Evolutionary conservation across 176 grass and related monocot genomes (phyloP).

Genomic region (Cocos nucifera): DNA sequence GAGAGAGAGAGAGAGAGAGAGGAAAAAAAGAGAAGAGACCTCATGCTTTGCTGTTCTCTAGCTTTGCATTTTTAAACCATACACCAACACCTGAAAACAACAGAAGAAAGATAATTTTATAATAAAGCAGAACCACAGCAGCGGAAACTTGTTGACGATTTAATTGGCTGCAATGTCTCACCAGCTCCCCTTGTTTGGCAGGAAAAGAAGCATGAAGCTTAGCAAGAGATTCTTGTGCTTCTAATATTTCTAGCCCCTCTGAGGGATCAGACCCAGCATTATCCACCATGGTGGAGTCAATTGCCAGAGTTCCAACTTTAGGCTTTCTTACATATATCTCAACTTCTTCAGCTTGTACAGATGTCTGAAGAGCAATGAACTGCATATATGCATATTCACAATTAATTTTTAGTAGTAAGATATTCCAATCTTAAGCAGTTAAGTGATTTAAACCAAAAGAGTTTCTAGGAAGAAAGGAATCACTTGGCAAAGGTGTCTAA

Average conservation of each 20-base stretch:
- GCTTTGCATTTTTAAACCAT: slow-evolving; percentile 28
- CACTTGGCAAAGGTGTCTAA: slow-evolving; percentile 51
- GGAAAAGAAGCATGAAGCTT: slow-evolving; percentile 2
- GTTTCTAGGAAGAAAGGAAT: slow-evolving; percentile 17
- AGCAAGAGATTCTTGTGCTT: slow-evolving; percentile 8
- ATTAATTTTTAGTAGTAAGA: background rate
- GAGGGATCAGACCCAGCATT: background rate
- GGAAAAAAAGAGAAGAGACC: background rate
- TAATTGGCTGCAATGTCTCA: slow-evolving; percentile 2
- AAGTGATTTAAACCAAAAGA: background rate
- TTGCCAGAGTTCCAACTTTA: background rate
- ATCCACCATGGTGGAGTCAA: background rate
- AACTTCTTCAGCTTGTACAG: slow-evolving; percentile 43
- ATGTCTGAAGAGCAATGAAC: slow-evolving; percentile 51
- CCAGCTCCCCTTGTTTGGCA: slow-evolving; percentile 3
- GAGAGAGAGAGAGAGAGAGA: background rate
- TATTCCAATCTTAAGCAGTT: too few species aligned
- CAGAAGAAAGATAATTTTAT: background rate
- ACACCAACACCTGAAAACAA: slow-evolving; percentile 31
- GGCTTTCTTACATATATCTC: slow-evolving; percentile 39
- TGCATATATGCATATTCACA: slow-evolving; percentile 16
- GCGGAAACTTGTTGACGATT: background rate
- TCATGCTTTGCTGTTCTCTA: background rate
- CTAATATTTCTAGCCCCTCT: background rate
- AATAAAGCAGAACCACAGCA: background rate